phyloP scores from a whole-genome alignment of 2,329 filamentous ascomycete species.

The Botryotinia globosa region DNA sequence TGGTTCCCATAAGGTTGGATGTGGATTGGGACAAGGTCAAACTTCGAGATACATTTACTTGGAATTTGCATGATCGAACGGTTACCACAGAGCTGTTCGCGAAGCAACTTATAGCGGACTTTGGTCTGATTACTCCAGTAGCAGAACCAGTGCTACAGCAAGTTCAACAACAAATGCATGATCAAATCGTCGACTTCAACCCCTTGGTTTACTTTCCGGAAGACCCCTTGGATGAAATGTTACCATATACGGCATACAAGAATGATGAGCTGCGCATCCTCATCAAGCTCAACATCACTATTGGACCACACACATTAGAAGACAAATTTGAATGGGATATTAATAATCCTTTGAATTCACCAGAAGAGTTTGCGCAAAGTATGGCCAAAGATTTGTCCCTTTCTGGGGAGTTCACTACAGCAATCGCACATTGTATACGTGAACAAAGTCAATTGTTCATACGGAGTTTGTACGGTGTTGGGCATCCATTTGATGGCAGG shows the following conservation, averaged over 20 bases:
- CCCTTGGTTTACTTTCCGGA: constrained; percentile 89
- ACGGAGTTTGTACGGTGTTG: constrained; percentile 85
- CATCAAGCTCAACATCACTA: constrained; percentile 96
- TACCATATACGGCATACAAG: constrained; percentile 92
- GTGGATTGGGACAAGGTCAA: constrained; percentile 96
- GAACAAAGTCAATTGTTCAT: constrained; percentile 95
- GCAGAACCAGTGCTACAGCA: constrained; percentile 61
- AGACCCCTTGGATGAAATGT: constrained; percentile 81
- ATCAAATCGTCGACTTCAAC: constrained; percentile 91
- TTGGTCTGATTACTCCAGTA: constrained; percentile 73
- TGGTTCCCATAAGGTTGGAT: constrained; percentile 87
- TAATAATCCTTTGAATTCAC: constrained; percentile 89
- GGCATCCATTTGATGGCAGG: constrained; percentile 91
- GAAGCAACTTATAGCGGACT: constrained; percentile 85
- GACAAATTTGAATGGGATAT: constrained; percentile 99
- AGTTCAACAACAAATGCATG: constrained; percentile 68
- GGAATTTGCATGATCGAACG: constrained; percentile 92
- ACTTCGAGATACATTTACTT: constrained; percentile 94
- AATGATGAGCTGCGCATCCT: constrained; percentile 98
- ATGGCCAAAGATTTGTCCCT: constrained; percentile 90
- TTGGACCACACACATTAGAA: constrained; percentile 87
- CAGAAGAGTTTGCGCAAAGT: constrained; percentile 86
- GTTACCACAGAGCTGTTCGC: constrained; percentile 79
- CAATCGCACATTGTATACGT: constrained; percentile 95
- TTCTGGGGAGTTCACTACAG: constrained; percentile 92